Evolutionary conservation across 495 filamentous ascomycete species (phyloP), one percentile per base, ranked within the genome.

Genomic region (Xylaria flabelliformis): DNA sequence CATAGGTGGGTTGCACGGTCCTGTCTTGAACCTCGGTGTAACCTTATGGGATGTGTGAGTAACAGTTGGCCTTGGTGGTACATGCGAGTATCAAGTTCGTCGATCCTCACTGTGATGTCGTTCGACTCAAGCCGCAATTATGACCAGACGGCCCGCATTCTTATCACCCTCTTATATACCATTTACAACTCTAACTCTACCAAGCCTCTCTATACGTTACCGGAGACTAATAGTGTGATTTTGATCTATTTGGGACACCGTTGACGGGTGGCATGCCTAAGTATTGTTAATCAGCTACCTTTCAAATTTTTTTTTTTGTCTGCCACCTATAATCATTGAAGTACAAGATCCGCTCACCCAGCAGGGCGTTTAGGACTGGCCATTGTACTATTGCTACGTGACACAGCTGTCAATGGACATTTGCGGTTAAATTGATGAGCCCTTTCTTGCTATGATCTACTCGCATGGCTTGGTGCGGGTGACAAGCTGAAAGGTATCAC

Each of bases 1-100:
- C 17, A 6, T 41, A 21, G 58, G 58, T 62, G 34, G 19, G 58
- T 41, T 62, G 61, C 61, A 63, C 21, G 61, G 39, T 63, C 61
- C 10, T n/a, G 36, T 42, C 39, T 42, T 42, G 39, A 39, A 42
- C 44, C 39, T 42, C 61, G 61, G 34, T 63, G 61, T 42, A 63
- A 63, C 39, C 39, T 15, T 56, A 26, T 8, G 24, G 50, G 50
- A 53, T 10, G 4, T 21, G 51, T 55, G 21, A 55, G 51, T 55
- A 26, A 24, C 24, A 29, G 24, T 26, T 10, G 24, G 10, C 51
- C 51, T 1, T 29, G 26, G 26, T 17, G 4, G 26, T 5, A 32
- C 26, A 17, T 32, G 21, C 53, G 32, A 12, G 24, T 56, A 32
- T 26, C 50, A 53, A 51, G 48, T 51, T 51, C 7, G n/a, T 7